Evolutionary conservation across 129 eudicot species (phyloP), one percentile per base, ranked within the genome.

Genomic region (Gnaphalium uliginosum): DNA sequence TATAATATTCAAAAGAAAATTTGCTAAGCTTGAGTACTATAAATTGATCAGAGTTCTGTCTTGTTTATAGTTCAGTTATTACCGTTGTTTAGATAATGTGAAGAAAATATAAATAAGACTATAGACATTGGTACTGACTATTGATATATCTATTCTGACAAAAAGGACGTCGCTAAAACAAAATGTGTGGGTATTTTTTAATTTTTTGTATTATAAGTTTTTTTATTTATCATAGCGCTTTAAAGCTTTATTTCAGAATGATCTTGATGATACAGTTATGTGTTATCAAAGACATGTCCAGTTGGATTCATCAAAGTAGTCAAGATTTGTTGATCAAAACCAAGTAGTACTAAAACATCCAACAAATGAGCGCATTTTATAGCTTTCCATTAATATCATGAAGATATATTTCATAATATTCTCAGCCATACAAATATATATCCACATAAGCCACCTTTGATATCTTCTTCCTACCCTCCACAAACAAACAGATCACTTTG

Each of bases 401-500:
- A 30, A 41, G 75, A 73, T 54, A 68, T 35, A n/a, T 65, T 18
- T 57, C 68, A 74, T 76, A 50, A 65, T 59, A 75, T 79, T 78
- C 80, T 85, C 84, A 76, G 82, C 89, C 89, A 78, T 79, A 82
- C 86, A 82, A 81, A 78, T 53, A 14, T 26, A 66, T 73, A 69
- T 76, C 74, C 79, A 81, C 76, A 26, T 74, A 51, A 39, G 25
- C 51, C 58, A 72, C 53, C 85, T 70, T 76, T 24, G 76, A 66
- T 68, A 76, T 71, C 74, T 66, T 53, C 74, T 73, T 57, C 73
- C 61, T 54, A 80, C 74, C 79, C 65, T 56, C 70, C 53, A 73
- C 69, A 79, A 66, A 79, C 78, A 73, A 68, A 71, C 70, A 22
- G 72, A 48, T 68, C 8, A 43, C 73, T 27, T 76, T 30, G 43